These are phyloP conservation scores for Colletotrichum paranaense DNA, from an alignment of 2,329 filamentous ascomycete genomes.

Conservation along the genomic window DNA sequence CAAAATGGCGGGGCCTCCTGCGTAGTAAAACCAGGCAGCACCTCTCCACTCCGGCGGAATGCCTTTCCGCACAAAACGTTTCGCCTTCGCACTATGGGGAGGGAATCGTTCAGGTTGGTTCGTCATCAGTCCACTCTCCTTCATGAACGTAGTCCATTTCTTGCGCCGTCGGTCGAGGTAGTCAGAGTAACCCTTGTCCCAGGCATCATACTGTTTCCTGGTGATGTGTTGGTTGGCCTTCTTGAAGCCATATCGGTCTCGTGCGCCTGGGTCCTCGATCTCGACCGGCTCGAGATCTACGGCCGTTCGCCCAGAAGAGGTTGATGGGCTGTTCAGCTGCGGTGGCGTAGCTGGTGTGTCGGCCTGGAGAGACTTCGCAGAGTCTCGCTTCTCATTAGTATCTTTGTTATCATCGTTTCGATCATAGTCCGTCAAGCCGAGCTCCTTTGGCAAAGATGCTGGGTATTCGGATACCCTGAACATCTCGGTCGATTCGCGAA, in stretches of 20 bases:
- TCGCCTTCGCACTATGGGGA: conserved; percentile 82
- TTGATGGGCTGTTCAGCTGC: conserved; percentile 19
- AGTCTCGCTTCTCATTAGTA: conserved; percentile 55
- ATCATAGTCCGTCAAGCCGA: conserved; percentile 39
- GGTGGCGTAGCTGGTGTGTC: conserved; percentile 41
- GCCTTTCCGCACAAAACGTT: conserved; percentile 91
- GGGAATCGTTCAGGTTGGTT: conserved; percentile 83
- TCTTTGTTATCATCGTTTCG: conserved; percentile 37
- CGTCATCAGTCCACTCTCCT: conserved; percentile 79
- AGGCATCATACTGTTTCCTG: conserved; percentile 81
- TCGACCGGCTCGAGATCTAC: conserved; percentile 45
- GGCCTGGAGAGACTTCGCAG: conserved; percentile 55
- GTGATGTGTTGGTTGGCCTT: conserved; percentile 86
- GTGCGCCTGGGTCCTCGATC: conserved; percentile 61
- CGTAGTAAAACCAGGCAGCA: conserved; percentile 98
- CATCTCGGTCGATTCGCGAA: conserved; percentile 50
- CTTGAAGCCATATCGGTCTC: conserved; percentile 92
- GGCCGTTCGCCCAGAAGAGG: conserved; percentile 34
- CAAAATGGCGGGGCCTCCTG: conserved; percentile 84
- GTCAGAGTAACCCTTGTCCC: conserved; percentile 80
- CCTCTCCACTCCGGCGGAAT: conserved; percentile 94
- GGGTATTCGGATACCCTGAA: conserved; percentile 53
- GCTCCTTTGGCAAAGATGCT: conserved; percentile 47
- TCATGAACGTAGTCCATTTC: conserved; percentile 86
- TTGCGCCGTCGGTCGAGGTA: conserved; percentile 79